Conservation (phyloP, 306 rosid species). For the Fragaria nilgerrensis region DNA sequence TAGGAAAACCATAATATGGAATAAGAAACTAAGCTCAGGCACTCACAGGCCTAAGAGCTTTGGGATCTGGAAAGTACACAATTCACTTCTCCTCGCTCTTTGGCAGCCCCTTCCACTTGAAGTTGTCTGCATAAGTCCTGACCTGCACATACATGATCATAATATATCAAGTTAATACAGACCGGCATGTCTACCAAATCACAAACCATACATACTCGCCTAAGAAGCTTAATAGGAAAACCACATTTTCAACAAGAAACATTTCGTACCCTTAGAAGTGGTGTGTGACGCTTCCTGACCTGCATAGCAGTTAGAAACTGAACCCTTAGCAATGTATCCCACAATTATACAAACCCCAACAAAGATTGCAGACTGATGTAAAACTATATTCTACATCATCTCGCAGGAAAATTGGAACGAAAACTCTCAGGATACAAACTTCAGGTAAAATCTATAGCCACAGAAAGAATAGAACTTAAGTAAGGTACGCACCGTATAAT, state of each 20-base stretch:
- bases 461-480: not conserved
- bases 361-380: too few relatives aligned
- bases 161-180: not conserved
- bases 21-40: not conserved
- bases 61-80: not conserved
- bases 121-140: constrained; percentile 38
- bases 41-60: not conserved
- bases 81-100: constrained; percentile 13
- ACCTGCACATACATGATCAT: constrained; percentile 16
- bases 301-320: constrained; percentile 7
- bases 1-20: not conserved
- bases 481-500: constrained; percentile 19
- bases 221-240: not conserved
- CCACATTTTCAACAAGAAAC: not conserved
- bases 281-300: constrained; percentile 40
- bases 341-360: not conserved
- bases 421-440: not conserved
- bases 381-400: not conserved
- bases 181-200: not conserved
- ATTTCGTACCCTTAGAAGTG: constrained; percentile 28
- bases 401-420: not conserved
- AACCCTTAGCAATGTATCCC: not conserved
- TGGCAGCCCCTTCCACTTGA: constrained; percentile 38
- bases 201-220: not conserved
- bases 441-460: not conserved